Evolutionary conservation across 2,329 filamentous ascomycete species (phyloP), one percentile per base, ranked within the genome.

Genomic region (Diaporthe ampelina): DNA sequence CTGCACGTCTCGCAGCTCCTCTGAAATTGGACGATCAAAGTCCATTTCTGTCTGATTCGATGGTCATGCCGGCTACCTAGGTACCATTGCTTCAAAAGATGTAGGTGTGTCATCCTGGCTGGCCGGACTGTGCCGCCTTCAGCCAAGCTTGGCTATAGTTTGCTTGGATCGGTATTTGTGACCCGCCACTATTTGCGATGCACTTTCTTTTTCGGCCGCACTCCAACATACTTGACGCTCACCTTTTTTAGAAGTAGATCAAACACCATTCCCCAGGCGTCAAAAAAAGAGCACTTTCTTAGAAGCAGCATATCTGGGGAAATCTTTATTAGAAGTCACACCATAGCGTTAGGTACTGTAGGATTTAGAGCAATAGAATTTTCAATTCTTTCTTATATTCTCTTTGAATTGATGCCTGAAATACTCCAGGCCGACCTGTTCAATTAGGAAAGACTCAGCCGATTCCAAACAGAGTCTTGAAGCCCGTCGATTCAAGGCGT

Each of bases 261-360:
- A 29, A 63, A 29, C 37, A 48, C 17, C 24, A 43, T 45, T 29
- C 19, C 40, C 59, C 11, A 8, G 40, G 59, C 17, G n/a, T 45
- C 2, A 21, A 0, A 9, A 48, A 11, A 45, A 63, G 5, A n/a
- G 37, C 59, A 63, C 24, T 29, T 63, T 63, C 32, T 63, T 48
- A 43, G 59, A 43, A 45, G 24, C 8, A 43, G 59, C 40, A 48
- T 63, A 32, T 8, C 32, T 48, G 17, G n/a, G 13, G 43, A 48
- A 45, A 48, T 63, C 59, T 63, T 63, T 63, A 61, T 63, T 19
- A 63, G 59, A 63, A 63, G 59, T 40, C 59, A 63, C 26, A 32
- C n/a, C 40, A 63, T 48, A 63, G 40, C 59, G 40, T 48, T 17
- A 63, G 58, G 59, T 21, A 32, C n/a, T 48, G 9, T 1, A 9